Percentiles rank a stretch among this genome's conserved stretches.
phyloP scores from a whole-genome alignment of 2,329 filamentous ascomycete genomes.

The Trematosphaeria pertusa region DNA sequence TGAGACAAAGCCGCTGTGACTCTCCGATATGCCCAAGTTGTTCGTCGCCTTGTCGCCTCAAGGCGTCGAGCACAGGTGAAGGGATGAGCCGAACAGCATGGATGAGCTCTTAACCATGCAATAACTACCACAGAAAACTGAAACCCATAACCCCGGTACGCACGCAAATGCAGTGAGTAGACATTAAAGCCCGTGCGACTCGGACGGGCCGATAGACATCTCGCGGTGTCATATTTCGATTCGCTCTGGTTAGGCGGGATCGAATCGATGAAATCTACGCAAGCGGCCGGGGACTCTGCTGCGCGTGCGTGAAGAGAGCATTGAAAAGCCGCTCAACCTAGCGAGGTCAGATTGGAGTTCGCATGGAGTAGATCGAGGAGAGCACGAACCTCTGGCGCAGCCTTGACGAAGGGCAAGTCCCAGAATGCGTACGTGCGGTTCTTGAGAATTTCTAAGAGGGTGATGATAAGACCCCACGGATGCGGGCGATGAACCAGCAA shows the following conservation, averaged over 20 bases:
- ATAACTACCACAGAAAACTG: too few relatives aligned
- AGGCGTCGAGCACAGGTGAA: too few relatives aligned
- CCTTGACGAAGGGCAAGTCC: constrained; percentile 89
- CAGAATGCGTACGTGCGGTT: constrained; percentile 93
- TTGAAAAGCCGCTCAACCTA: constrained; percentile 56
- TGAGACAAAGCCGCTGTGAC: too few relatives aligned
- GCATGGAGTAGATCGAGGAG: constrained; percentile 10
- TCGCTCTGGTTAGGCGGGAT: not conserved
- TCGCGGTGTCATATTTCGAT: constrained; percentile 6
- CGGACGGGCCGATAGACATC: constrained; percentile 3
- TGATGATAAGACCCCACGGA: constrained; percentile 92
- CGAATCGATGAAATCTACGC: constrained; percentile 26
- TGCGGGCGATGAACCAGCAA: constrained; percentile 89
- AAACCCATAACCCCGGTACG: constrained; percentile 33
- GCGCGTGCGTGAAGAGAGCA: constrained; percentile 54
- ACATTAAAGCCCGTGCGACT: constrained; percentile 28
- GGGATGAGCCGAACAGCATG: too few relatives aligned
- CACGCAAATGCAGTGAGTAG: constrained; percentile 44
- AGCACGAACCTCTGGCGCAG: constrained; percentile 72
- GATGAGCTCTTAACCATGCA: too few relatives aligned
- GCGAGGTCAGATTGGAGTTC: constrained; percentile 23
- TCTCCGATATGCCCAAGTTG: too few relatives aligned
- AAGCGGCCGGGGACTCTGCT: constrained; percentile 53
- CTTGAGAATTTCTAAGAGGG: constrained; percentile 87
- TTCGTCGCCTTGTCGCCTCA: too few relatives aligned